Evolutionary conservation across 176 grass and related monocot species (phyloP), one percentile per base, ranked within the genome.

Genomic region (Pontederia crassipes): DNA sequence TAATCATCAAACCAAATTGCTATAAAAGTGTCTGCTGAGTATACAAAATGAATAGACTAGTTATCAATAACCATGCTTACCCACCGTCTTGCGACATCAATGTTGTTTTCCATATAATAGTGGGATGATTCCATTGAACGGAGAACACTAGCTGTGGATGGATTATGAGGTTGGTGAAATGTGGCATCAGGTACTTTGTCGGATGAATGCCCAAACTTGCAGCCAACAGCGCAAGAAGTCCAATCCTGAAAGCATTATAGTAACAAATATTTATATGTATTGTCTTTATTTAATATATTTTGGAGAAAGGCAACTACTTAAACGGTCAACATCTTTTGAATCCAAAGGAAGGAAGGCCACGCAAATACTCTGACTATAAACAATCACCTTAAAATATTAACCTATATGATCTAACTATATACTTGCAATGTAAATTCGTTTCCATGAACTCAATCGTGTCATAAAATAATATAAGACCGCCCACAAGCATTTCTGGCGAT

Each of bases 71-170:
- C 76, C 57, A 66, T 85, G 83, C 87, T 92, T 86, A 98, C 87
- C 93, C 84, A 98, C 93, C 93, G 76, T 92, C 84, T 81, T 69
- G 87, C 93, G 54, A 76, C 64, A 17, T 78, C 61, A 79, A 90
- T 82, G 27, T 77, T 85, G 70, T 98, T 98, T 71, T 89, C 84
- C 24, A 77, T 76, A 80, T 98, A 98, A 67, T 98, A 98, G 18
- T 86, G 88, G 17, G 93, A 92, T 49, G 93, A 98, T 80, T 98
- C 93, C 93, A 98, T 98, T 16, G 93, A 98, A 59, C 93, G 82
- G 49, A 79, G 72, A 32, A 98, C 82, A 57, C 62, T 65, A 18
- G 83, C 59, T 74, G 78, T 54, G 1, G 64, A 77, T 52, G 76
- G 68, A 59, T 74, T 71, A 72, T 71, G 68, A 45, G 67, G 40